Evolutionary conservation across 2,329 filamentous ascomycete genomes (phyloP), one percentile per base, ranked within the genome.

Genomic region (Apiospora koreana): DNA sequence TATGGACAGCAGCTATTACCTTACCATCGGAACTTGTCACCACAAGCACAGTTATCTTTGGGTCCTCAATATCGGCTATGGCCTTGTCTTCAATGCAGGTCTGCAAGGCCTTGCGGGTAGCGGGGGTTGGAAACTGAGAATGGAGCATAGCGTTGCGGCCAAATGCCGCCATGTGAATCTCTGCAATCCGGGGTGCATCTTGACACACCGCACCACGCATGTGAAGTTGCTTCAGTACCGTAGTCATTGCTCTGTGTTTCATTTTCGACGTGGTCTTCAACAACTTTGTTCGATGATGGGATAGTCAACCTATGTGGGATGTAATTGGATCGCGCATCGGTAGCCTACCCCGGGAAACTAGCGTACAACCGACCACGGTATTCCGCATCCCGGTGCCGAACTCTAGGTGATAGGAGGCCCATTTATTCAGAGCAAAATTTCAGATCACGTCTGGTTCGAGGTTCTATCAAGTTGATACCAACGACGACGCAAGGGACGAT

Each of bases 101-200:
- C 54, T 68, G 70, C 21, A 76, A 28, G 4, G 41, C 70, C 7
- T 72, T 43, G 21, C 73, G 76, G 18, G 73, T 66, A 6, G 69
- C 62, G 1, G 70, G 68, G 1, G 72, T 75, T 31, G 70, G 73
- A 50, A 77, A 77, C 43, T 77, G 74, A 3, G 75, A 75, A n/a
- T 69, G 71, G 1, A 77, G 74, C 76, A 77, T 75, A 12, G 71
- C 70, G 69, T 77, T 78, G 3, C 69, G 68, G 4, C 69, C 68
- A 54, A 78, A 78, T 16, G 73, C 54, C n/a, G 72, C 70, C 73
- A 76, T 75, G 70, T 77, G 76, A 69, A 77, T 78, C 41, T 76
- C 75, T 16, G 73, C 72, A 69, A 77, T 77, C 28, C 76, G 75
- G 35, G 66, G 25, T n/a, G 75, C 75, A n/a, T 78, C 75, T 23